Base-by-base conservation (phyloP, 148 eudicot genomes). In the Hydrangea macrophylla region DNA sequence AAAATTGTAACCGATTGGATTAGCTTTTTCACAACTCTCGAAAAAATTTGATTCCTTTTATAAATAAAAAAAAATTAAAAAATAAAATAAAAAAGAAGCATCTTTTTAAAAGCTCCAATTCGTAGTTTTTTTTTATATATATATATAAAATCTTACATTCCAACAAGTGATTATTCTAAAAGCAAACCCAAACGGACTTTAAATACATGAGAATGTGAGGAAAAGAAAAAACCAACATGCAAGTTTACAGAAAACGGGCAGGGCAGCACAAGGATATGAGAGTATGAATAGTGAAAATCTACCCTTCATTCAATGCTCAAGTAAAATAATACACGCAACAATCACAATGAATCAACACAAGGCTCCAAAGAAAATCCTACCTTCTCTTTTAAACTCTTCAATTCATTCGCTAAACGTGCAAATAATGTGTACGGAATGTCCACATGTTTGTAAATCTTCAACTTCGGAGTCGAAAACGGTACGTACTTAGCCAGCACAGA, bases 381-480 rank as follows among this genome's bases (percentile, higher is more conserved):
- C 96, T 87, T 81, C 64, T 58, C 63, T 60, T 31, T 42, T 64
- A 89, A 66, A 56, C 10, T 10, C 24, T 39, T 18, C 68, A 91
- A 68, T 9, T 70, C 60, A 23, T 53, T 54, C 17, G 61, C 75
- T 60, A 89, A 24, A 28, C 23, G n/a, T 17, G 48, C 30, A 13
- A 67, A 75, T 27, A 70, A 51, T 13, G 30, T 31, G 39, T 35
- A 28, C 7, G 88, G 87, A 28, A 74, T 22, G 70, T 77, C 77
- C 62, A 59, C 67, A 3, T 77, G 59, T 18, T 81, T 59, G 71
- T 91, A 94, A 9, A 60, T 20, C 74, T 80, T 81, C 72, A 87
- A 39, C 76, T 85, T 87, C 1, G 82, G 70, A 2, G 62, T 82
- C 3, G 99, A 81, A 63, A 89, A 81, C 11, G 91, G 70, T 55